Conservation (phyloP, 208 protist species). For the Angomonas deanei region DNA sequence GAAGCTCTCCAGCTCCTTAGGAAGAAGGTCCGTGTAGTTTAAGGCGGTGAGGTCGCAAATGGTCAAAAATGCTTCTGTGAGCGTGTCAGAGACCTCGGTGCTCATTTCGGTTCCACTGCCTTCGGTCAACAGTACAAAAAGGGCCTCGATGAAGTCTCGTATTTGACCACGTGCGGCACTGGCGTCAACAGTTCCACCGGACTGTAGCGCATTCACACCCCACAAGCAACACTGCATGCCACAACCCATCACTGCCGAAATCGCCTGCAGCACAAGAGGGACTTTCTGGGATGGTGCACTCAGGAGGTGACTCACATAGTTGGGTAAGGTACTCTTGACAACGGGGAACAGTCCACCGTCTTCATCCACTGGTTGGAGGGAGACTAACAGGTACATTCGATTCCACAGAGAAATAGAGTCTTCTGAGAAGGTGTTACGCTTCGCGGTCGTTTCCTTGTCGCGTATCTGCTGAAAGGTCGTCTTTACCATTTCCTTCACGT, state of each 20-base stretch:
- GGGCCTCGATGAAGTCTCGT: constrained; percentile 18
- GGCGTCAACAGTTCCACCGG: not conserved
- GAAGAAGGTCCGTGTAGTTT: constrained; percentile 34
- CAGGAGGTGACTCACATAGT: constrained; percentile 2
- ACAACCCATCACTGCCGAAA: constrained; percentile 29
- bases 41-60: constrained; percentile 67
- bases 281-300: constrained; percentile 1
- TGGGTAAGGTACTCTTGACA: constrained; percentile 22
- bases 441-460: not conserved
- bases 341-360: constrained; percentile 25
- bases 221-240: constrained; percentile 53
- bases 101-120: not conserved
- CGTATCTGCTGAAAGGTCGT: constrained; percentile 39
- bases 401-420: constrained; percentile 37
- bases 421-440: constrained; percentile 12
- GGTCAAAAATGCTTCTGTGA: constrained; percentile 32
- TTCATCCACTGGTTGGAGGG: constrained; percentile 32
- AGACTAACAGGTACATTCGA: constrained; percentile 51
- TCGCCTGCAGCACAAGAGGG: constrained; percentile 11
- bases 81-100: constrained; percentile 6
- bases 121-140: constrained; percentile 12
- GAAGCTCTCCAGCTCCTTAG: constrained; percentile 59
- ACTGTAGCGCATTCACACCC: constrained; percentile 18
- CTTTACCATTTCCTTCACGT: constrained; percentile 66
- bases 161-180: constrained; percentile 5